phyloP scores from a whole-genome alignment of 1,284 basidiomycete genomes.

The Xerocomus alliaceus region DNA sequence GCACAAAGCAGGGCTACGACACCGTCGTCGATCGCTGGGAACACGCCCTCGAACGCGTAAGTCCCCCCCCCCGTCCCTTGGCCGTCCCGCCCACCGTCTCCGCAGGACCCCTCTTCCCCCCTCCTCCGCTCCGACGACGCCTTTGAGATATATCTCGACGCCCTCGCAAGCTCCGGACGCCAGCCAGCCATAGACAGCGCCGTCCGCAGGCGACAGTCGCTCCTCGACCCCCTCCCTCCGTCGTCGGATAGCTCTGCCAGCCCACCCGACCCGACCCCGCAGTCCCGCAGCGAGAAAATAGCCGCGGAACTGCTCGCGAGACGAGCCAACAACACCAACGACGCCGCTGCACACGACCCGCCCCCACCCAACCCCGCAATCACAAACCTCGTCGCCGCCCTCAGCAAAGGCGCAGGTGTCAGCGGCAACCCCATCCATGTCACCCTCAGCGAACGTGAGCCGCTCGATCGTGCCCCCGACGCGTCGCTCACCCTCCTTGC shows the following conservation, averaged over 20 bases:
- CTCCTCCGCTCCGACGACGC: constrained; percentile 70
- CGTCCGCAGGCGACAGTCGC: constrained; percentile 68
- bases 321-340: constrained; percentile 28
- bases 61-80: constrained; percentile 36
- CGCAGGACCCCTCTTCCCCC: constrained; percentile 68
- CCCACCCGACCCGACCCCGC: constrained; percentile 21
- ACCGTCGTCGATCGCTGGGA: constrained; percentile 80
- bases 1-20: constrained; percentile 70
- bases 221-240: constrained; percentile 53
- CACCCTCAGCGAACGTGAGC: constrained; percentile 78
- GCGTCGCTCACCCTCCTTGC: neutral
- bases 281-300: constrained; percentile 56
- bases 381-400: constrained; percentile 49
- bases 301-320: constrained; percentile 63
- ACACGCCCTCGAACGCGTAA: constrained; percentile 78
- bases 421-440: constrained; percentile 74
- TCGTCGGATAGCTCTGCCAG: constrained; percentile 18
- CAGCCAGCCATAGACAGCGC: constrained; percentile 66
- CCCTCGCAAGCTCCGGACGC: constrained; percentile 67
- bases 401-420: constrained; percentile 51
- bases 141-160: constrained; percentile 74
- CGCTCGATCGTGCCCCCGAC: neutral
- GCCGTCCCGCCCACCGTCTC: neutral
- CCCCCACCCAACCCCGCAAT: constrained; percentile 45
- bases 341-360: constrained; percentile 23